These are phyloP conservation scores for Tetrahymena malaccensis DNA, from an alignment of 73 alveolate species.

Conservation along the genomic window DNA sequence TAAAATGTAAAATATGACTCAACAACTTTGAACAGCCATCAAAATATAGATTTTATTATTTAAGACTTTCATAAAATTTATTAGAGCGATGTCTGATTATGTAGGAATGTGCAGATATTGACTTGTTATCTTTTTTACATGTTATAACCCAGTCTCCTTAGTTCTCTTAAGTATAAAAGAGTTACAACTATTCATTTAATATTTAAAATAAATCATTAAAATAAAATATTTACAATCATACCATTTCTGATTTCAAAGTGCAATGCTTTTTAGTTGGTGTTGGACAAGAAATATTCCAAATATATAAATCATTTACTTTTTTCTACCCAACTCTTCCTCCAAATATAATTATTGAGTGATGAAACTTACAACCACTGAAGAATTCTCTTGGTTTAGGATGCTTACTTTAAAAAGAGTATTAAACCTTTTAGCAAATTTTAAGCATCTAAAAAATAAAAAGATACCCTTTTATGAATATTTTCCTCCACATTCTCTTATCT, in stretches of 20 bases:
- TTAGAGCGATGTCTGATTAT: background rate
- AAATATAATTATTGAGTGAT: background rate
- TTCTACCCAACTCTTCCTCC: slow-evolving; percentile 22
- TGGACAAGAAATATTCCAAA: slow-evolving; percentile 10
- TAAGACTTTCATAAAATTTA: background rate
- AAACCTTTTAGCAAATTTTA: background rate
- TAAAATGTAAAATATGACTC: background rate
- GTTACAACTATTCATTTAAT: background rate
- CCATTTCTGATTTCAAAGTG: slow-evolving; percentile 23
- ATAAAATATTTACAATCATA: background rate
- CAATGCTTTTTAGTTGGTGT: slow-evolving; percentile 3
- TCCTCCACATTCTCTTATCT: slow-evolving; percentile 4
- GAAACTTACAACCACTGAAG: slow-evolving; percentile 2
- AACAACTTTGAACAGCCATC: background rate
- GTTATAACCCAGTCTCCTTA: background rate
- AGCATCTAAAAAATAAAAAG: no score
- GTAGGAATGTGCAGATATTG: background rate
- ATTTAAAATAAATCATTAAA: no score
- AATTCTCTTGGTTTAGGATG: slow-evolving; percentile 15
- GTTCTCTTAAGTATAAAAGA: background rate
- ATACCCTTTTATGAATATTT: background rate
- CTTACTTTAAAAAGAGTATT: background rate
- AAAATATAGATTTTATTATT: background rate
- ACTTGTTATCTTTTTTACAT: background rate
- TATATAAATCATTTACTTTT: slow-evolving; percentile 28